Conservation (phyloP, 257 asterid species). For the Euphrasia confusa region DNA sequence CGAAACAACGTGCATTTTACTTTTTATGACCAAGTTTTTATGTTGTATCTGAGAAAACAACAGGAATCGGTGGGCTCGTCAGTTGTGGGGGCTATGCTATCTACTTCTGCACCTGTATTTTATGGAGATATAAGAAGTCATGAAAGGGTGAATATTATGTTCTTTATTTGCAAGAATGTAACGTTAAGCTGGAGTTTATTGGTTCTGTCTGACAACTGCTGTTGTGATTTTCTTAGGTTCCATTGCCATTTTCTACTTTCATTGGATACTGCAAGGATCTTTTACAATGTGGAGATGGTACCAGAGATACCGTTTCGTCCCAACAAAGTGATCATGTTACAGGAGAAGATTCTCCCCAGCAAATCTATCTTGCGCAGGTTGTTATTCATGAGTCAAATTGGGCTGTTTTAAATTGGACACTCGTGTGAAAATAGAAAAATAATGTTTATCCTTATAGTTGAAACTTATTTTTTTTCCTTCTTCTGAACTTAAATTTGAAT, state of each 20-base stretch:
- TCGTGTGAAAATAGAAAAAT: not conserved
- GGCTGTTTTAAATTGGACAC: not conserved
- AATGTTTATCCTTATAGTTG: not conserved
- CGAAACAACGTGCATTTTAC: no score
- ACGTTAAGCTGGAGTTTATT: conserved; percentile 15
- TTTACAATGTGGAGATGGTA: conserved; percentile 30
- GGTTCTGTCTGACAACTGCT: conserved; percentile 9
- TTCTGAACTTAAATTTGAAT: not conserved
- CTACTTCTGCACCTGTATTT: conserved; percentile 78
- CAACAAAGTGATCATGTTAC: conserved; percentile 31
- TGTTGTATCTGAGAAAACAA: conserved; percentile 23
- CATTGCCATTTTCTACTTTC: conserved; percentile 69
- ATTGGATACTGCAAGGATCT: conserved; percentile 71
- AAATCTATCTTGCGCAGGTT: conserved; percentile 94
- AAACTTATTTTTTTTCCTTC: not conserved
- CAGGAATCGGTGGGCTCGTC: conserved; percentile 67
- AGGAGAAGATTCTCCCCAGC: conserved; percentile 54
- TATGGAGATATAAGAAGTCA: conserved; percentile 93
- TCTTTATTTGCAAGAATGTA: not conserved
- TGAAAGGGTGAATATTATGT: conserved; percentile 59
- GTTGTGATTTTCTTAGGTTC: conserved; percentile 46
- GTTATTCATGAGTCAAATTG: conserved; percentile 18
- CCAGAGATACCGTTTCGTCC: conserved; percentile 28
- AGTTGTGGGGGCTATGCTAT: conserved; percentile 82
- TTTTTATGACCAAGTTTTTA: no score